Base-by-base conservation (phyloP, 1,139 yeast species). In the Geotrichum carabidarum region DNA sequence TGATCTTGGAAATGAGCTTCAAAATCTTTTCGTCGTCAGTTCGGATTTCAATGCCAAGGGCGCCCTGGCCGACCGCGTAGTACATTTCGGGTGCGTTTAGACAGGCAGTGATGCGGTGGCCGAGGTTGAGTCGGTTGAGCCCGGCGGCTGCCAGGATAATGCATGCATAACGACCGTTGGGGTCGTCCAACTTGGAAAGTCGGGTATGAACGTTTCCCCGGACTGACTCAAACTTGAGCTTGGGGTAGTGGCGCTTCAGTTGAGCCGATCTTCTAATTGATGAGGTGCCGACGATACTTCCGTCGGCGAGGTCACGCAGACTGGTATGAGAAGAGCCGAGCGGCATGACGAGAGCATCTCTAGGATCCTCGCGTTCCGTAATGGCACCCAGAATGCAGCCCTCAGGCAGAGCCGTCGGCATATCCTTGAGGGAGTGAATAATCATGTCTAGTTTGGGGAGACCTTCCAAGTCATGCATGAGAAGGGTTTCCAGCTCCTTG, bases 41-140 rank as follows among this genome's bases (percentile, higher is more conserved):
- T 64, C 94, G 80, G 61, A 91, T 87, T 71, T 93, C 99, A 41
- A 93, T 76, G 18, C 98, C 99, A 53, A 93, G 74, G 0, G 98
- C 98, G 60, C 99, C 99, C 74, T 93, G 99, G 15, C 99, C 99
- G 43, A 93, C 97, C 0, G 99, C 96, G 68, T 93, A 88, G 68
- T 84, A 87, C 96, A 93, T 88, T 57, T 85, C 89, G 40, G 89
- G 87, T n/a, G 83, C 78, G 59, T 84, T 82, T 59, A 93, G 76
- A 61, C 70, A 77, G 37, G 71, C 63, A 43, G 82, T 76, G 65
- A 93, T 90, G 69, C 98, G 78, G 59, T 81, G 71, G 32, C 80
- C 82, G 56, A 90, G 73, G 2, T 84, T 88, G 47, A 86, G 73
- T 61, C 99, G 80, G 41, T 80, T 75, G 58, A 93, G 77, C 1